A percentile compares a stretch with the other conserved stretches of the same genome.
Conservation (phyloP, 306 rosid genomes). For the Citrullus amarus region DNA sequence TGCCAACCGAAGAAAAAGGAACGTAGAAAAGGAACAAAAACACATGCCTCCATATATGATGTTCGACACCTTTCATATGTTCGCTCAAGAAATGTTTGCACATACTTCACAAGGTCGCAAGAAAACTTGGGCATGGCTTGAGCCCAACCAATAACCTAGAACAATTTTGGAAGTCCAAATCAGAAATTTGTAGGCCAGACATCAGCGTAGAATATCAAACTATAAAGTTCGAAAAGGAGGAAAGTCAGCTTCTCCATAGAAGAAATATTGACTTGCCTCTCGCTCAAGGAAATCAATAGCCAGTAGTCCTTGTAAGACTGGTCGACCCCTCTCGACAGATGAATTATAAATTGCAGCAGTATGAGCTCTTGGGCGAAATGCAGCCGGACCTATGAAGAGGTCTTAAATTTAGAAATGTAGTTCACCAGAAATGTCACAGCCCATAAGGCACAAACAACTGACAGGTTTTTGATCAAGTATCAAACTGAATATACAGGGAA, state of each 20-base stretch:
- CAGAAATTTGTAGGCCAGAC: slow-evolving; percentile 12
- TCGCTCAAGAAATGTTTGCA: slow-evolving; percentile 90
- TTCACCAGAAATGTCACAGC: neutral
- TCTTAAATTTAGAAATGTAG: neutral
- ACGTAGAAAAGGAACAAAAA: slow-evolving; percentile 5
- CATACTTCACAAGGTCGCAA: slow-evolving; percentile 84
- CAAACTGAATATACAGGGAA: neutral
- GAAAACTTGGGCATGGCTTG: slow-evolving; percentile 99
- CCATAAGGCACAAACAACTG: neutral
- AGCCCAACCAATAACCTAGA: slow-evolving; percentile 99
- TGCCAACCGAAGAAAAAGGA: neutral
- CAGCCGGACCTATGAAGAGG: slow-evolving; percentile 76
- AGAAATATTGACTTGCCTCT: slow-evolving; percentile 50
- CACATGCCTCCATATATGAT: slow-evolving; percentile 87
- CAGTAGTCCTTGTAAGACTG: slow-evolving; percentile 90
- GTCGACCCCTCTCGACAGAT: slow-evolving; percentile 88
- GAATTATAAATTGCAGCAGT: slow-evolving; percentile 59
- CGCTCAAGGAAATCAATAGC: slow-evolving; percentile 88
- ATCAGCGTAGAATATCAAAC: neutral
- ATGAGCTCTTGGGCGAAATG: slow-evolving; percentile 97
- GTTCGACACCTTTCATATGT: slow-evolving; percentile 96
- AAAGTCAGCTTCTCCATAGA: neutral
- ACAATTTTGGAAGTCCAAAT: slow-evolving; percentile 10
- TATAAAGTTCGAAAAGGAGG: slow-evolving; percentile 2
- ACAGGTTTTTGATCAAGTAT: neutral